A percentile compares a stretch with the other conserved stretches of the same genome.
These are phyloP conservation scores for Amaranthus cruentus DNA, from an alignment of 148 eudicot genomes.

Conservation along the genomic window DNA sequence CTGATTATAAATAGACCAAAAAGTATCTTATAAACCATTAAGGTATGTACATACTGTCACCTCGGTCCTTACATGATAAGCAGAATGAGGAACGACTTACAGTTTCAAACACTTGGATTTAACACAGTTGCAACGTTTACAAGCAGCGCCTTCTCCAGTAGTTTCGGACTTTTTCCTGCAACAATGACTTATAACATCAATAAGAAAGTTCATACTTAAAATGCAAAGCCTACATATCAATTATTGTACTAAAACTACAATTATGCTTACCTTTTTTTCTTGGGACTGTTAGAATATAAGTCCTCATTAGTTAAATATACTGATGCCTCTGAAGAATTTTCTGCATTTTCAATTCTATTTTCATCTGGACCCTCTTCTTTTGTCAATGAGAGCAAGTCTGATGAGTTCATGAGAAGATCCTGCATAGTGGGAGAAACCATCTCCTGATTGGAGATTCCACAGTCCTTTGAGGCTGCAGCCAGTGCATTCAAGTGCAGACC, in stretches of 20 bases:
- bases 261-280: constrained; percentile 65
- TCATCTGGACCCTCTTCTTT: constrained; percentile 34
- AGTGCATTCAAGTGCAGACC: constrained; percentile 96
- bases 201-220: constrained; percentile 7
- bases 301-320: constrained; percentile 47
- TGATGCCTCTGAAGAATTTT: constrained; percentile 45
- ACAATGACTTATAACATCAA: constrained; percentile 17
- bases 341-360: constrained; percentile 36
- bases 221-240: neutral
- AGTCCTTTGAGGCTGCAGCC: constrained; percentile 58
- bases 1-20: neutral
- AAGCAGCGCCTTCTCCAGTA: constrained; percentile 55
- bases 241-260: neutral
- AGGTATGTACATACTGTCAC: neutral
- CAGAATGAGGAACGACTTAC: constrained; percentile 46
- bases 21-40: neutral
- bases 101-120: constrained; percentile 98
- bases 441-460: constrained; percentile 37
- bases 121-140: constrained; percentile 96
- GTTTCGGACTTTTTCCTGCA: constrained; percentile 66
- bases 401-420: constrained; percentile 24
- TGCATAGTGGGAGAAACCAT: constrained; percentile 23
- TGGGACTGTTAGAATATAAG: constrained; percentile 58
- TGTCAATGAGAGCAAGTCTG: constrained; percentile 30
- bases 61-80: neutral